Base-by-base conservation (phyloP, 345 rosid species). In the Mercurialis annua region DNA sequence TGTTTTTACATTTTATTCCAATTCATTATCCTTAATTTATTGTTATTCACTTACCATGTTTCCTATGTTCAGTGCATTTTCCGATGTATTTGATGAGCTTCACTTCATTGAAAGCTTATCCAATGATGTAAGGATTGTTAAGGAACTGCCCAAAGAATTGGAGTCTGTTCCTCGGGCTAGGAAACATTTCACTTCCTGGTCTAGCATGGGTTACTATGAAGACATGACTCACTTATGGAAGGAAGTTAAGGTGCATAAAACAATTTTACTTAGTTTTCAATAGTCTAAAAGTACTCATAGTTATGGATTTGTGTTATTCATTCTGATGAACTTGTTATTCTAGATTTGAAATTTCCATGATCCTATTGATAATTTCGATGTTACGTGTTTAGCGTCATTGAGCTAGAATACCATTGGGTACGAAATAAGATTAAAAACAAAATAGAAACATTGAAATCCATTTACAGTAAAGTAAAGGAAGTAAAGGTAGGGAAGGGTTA, bases 101-200 rank as follows among this genome's bases (percentile, higher is more conserved):
- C 86, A 87, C 68, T 94, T 94, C 76, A 89, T 91, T 42, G 61
- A 70, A 64, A 77, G 85, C 60, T 64, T 94, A 73, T 52, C 53
- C 62, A 81, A 83, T 76, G 92, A 94, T 80, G 85, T 89, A 61
- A 89, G 82, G 77, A 73, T 94, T 75, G 76, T 87, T 34, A 83
- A 69, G 69, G 87, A 82, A 76, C 95, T 91, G 6, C 98, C 97
- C 4, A 80, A 77, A 77, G 88, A 85, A 67, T 72, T 94, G 78
- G 92, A 80, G 57, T 74, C 83, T 66, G 62, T 83, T 56, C 98
- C 93, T 71, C 85, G 86, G 56, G 98, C 95, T 2, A 78, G 96
- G 78, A 91, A 89, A 79, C 99, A 94, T 77, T 94, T 94, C 68
- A 79, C 85, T 61, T 86, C 93, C 18, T 94, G 99, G 99, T 67